phyloP scores from a whole-genome alignment of 2,329 filamentous ascomycete species.

The Pyrenochaeta sp. region DNA sequence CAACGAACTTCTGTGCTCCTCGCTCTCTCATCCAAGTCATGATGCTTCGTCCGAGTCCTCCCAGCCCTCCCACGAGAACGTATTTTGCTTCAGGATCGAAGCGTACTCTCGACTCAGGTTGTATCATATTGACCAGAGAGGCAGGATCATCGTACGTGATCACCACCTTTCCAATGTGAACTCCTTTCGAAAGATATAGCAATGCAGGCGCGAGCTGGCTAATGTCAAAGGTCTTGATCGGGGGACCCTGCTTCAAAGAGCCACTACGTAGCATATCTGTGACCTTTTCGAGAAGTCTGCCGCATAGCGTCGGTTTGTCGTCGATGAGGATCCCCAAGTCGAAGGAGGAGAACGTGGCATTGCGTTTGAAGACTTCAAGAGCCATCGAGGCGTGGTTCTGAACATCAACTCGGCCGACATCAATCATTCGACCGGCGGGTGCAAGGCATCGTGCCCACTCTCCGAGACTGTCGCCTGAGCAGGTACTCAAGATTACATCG shows the following conservation, averaged over 20 bases:
- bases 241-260: constrained; percentile 4
- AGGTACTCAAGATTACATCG: constrained; percentile 37
- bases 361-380: constrained; percentile 24
- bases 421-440: constrained; percentile 45
- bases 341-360: constrained; percentile 31
- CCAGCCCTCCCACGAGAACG: constrained; percentile 25
- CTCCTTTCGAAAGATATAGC: constrained; percentile 14
- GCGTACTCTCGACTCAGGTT: neutral
- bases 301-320: constrained; percentile 5
- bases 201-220: constrained; percentile 13
- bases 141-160: constrained; percentile 8
- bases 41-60: constrained; percentile 27
- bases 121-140: constrained; percentile 8
- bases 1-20: constrained; percentile 21
- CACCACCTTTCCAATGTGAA: constrained; percentile 24
- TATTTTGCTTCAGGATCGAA: constrained; percentile 23
- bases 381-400: constrained; percentile 8
- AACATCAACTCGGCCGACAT: constrained; percentile 27
- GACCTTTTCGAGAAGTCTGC: constrained; percentile 6
- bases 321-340: constrained; percentile 17
- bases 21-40: constrained; percentile 23
- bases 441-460: constrained; percentile 28
- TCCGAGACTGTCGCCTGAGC: constrained; percentile 24
- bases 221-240: constrained; percentile 6
- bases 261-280: constrained; percentile 8